Evolutionary conservation across 2,329 filamentous ascomycete genomes (phyloP), one percentile per base, ranked within the genome.

Genomic region (Penicillium sp.): DNA sequence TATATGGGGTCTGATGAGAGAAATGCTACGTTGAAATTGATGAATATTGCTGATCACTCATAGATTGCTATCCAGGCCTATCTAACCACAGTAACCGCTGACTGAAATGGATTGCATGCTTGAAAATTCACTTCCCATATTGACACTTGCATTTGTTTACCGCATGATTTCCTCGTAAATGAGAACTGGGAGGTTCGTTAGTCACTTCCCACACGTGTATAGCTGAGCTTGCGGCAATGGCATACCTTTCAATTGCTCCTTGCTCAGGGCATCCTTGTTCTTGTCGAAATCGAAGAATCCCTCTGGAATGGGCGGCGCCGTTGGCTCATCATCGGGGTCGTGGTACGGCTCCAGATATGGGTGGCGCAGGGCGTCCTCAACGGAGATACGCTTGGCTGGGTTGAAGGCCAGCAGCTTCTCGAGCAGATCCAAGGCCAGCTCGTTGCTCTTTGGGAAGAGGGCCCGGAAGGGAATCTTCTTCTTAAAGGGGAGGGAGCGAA

Each of bases 211-310:
- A 17, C 7, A 20, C 3, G 7, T 12, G 8, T 15, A 17, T 21
- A 13, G 7, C 2, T 9, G 20, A 4, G 20, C 13, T n/a, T 7
- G 20, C 9, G 7, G 27, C 7, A 13, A 9, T 13, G 12, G 13
- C 70, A 62, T 66, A 87, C 94, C 84, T 82, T 97, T 97, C 74
- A 99, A 77, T 77, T 99, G 91, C 78, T 99, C 94, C 79, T 99
- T 99, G 80, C 89, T 97, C 69, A 99, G 78, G 67, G 88, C 94
- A 75, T 99, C 94, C 85, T 99, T 99, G 82, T 97, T 96, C 84
- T 97, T 97, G 78, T 99, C 94, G 75, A 99, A 99, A 76, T 99
- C 94, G 73, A 99, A 99, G 81, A 99, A 99, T 73, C 96, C 93
- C 74, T 97, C 93, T 18, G 94, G 94, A 67, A 99, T 99, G 18